Evolutionary conservation across 495 filamentous ascomycete species (phyloP), one percentile per base, ranked within the genome.

Genomic region (Corynascus novoguineensis): DNA sequence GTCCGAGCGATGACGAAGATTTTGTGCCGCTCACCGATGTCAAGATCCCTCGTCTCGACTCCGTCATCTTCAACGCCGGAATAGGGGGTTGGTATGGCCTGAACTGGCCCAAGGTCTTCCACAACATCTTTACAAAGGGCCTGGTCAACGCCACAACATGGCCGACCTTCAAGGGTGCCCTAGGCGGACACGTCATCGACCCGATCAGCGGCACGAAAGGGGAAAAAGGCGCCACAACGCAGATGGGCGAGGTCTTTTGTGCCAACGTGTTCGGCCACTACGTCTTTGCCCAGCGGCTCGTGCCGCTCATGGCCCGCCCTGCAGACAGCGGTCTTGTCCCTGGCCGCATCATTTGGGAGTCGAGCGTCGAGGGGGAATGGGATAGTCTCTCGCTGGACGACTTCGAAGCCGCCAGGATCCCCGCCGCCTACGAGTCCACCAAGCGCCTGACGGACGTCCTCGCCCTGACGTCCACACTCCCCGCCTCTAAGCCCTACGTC

Each of bases 181-280:
- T 70, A 0, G 66, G 77, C 0, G 91, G 91, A 14, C 75, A 77
- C 35, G 61, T 82, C 0, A 60, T 78, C 6, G 64, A 63, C 53
- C 59, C 83, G 70, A 17, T 74, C 50, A 55, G 68, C 41, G 45
- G 24, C 14, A 21, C 29, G 9, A 46, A 57, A 1, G 38, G 34
- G 17, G 14, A 21, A n/a, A 8, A 51, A 5, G 27, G 21, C 47
- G n/a, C n/a, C n/a, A 41, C 22, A 4, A 29, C 48, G 11, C 56
- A 53, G 0, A 50, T 97, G 0, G 95, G 90, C 3, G 73, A 85
- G 50, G 81, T 97, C 7, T 98, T 97, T 70, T 87, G 85, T 68
- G 84, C 90, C 50, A 97, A 97, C 65, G 81, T 95, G 28, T 96
- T 98, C 65, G 93, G 95, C 0, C 93, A 97, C 71, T 97, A 98